Base-by-base conservation (phyloP, 306 rosid species). In the Quercus agrifolia region DNA sequence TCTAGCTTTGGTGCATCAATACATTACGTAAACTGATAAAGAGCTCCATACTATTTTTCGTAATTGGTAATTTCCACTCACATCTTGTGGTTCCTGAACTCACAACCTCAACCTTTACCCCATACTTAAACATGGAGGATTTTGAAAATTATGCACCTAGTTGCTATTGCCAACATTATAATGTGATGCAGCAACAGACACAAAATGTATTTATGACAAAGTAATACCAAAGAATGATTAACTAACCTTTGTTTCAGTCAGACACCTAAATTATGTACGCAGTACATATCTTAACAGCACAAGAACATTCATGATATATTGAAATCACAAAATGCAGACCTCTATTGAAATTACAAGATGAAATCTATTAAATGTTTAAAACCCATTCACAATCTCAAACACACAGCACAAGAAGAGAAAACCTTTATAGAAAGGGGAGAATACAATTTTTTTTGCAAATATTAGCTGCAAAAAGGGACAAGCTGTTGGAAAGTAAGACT, bases 401-500 rank as follows among this genome's bases (percentile, higher is more conserved):
- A 78, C 46, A 28, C 9, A 25, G 27, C 33, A 70, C 30, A 78
- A 14, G n/a, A 21, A 30, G 44, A 69, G 35, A 51, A 33, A 33
- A 73, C 66, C 75, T 46, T 57, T 69, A 80, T 69, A 63, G 28
- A 20, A 78, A 20, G 77, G 63, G 20, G 49, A 61, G 54, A 33
- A 58, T 63, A 52, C 54, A 59, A 30, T 68, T n/a, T 19, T 51
- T 57, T 19, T 51, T 57, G n/a, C 41, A 74, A 69, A 76, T 35
- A 57, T 61, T 38, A 68, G 52, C 30, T 51, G 62, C 33, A 76
- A 35, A 80, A 62, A 77, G 83, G 77, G 27, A 57, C 89, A 38
- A 38, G 46, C 46, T 38, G 54, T 49, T 12, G 17, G 54, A 49
- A 49, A 13, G 54, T 49, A 49, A 2, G 54, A 41, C 46, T 41